Evolutionary conservation across 2,329 filamentous ascomycete genomes (phyloP).

Genomic region (Microsporum canis): DNA sequence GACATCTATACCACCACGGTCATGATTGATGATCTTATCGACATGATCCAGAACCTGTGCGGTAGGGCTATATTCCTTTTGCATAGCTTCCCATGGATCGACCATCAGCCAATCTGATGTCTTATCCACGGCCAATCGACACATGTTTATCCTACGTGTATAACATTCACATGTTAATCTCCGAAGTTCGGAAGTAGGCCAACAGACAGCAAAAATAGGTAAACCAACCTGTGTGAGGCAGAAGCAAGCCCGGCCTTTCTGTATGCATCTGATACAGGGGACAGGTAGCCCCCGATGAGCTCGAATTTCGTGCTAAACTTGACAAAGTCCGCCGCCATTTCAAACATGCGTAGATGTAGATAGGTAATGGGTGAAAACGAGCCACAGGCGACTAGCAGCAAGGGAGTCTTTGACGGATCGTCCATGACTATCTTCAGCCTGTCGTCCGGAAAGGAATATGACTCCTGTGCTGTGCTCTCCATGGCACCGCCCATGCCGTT

Average conservation of each 20-base stretch:
- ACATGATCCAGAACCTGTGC: constrained; percentile 86
- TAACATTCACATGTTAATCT: background rate
- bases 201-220: background rate
- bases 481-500: background rate
- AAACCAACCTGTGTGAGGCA: constrained; percentile 51
- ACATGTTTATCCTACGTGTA: constrained; percentile 60
- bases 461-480: background rate
- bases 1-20: constrained; percentile 60
- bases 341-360: constrained; percentile 67
- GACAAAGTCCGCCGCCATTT: constrained; percentile 72
- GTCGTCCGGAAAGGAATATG: constrained; percentile 35
- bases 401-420: constrained; percentile 38
- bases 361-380: constrained; percentile 65
- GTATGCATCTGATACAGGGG: constrained; percentile 63
- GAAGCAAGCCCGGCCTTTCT: constrained; percentile 70
- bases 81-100: constrained; percentile 78
- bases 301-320: constrained; percentile 68
- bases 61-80: constrained; percentile 76
- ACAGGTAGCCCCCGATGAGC: constrained; percentile 74
- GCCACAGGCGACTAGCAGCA: constrained; percentile 40
- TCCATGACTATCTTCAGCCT: constrained; percentile 38
- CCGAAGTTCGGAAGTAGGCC: background rate
- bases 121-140: constrained; percentile 60
- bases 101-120: constrained; percentile 74
- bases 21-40: constrained; percentile 74